Evolutionary conservation across 345 rosid species (phyloP).

Genomic region (Sisymbrium irio): DNA sequence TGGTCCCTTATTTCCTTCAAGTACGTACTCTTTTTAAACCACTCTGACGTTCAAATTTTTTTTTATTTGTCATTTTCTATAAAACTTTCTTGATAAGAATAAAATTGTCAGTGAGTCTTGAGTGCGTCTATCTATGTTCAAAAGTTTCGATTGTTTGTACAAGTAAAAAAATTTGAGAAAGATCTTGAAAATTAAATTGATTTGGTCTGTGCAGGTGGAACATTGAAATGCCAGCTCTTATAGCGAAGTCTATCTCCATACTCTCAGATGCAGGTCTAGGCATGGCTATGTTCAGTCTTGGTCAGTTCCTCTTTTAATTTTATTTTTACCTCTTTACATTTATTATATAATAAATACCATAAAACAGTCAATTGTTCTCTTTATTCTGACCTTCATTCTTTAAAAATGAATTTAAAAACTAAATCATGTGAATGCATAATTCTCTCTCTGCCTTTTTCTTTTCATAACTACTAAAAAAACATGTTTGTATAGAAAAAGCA

Average conservation of each 20-base stretch:
- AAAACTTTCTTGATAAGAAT: neutral
- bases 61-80: neutral
- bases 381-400: constrained; percentile 22
- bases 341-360: constrained; percentile 12
- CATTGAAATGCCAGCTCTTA: constrained; percentile 88
- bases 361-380: constrained; percentile 29
- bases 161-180: constrained; percentile 22
- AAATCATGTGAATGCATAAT: constrained; percentile 31
- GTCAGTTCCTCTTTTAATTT: constrained; percentile 50
- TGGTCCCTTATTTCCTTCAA: constrained; percentile 94
- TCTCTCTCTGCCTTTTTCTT: neutral
- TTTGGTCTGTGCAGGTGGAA: constrained; percentile 70
- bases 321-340: constrained; percentile 8
- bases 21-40: constrained; percentile 49
- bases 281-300: constrained; percentile 99
- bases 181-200: constrained; percentile 31
- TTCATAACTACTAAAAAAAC: neutral
- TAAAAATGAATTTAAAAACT: neutral
- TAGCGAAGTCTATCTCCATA: constrained; percentile 94
- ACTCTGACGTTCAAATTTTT: neutral
- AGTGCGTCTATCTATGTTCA: neutral
- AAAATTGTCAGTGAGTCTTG: neutral
- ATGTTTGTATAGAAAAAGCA: constrained; percentile 33
- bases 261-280: constrained; percentile 99
- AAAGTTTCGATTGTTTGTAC: neutral